Evolutionary conservation across 1,139 yeast genomes (phyloP), one percentile per base, ranked within the genome.

Genomic region (Debaryomyces psychrophilus): DNA sequence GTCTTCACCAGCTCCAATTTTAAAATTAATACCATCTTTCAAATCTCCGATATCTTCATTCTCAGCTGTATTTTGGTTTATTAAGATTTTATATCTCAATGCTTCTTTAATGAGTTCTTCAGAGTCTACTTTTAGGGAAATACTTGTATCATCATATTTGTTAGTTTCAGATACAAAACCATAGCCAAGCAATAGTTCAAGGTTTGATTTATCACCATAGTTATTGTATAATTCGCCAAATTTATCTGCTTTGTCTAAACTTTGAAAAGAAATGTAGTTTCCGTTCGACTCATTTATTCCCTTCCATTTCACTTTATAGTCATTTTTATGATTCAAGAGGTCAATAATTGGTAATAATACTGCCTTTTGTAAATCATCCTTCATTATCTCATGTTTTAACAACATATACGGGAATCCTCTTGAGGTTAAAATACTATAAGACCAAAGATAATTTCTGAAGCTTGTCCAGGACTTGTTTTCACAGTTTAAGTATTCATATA

Each of bases 391-490:
- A 15, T 37, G 15, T 26, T 44, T 20, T 5, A 41, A 17, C 27
- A 48, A 44, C 4, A 48, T 23, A 36, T 41, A 41, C 9, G 51
- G 51, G 42, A 48, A 46, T n/a, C 51, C 51, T 41, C 51, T 46
- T 15, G 51, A 48, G 11, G 43, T 34, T 18, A 46, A 44, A 41
- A 46, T 44, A 44, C 44, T 40, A 41, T 41, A 46, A 3, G 51
- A 41, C 51, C 51, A 48, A 25, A 48, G 33, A 23, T 48, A 48
- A 37, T 31, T 41, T 31, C 41, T 37, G 38, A 46, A 46, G 42
- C 49, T 48, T 18, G 45, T 41, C 51, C 51, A 48, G 4, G 46
- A 46, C 17, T n/a, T 25, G 36, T 25, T 37, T 20, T 31, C 37
- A 9, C 26, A n/a, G 4, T 17, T 26, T 12, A 45, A 37, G 28